A percentile compares a stretch with the other conserved stretches of the same genome.
These are phyloP conservation scores for Puccinia coronata DNA, from an alignment of 1,284 basidiomycete genomes.

Conservation along the genomic window DNA sequence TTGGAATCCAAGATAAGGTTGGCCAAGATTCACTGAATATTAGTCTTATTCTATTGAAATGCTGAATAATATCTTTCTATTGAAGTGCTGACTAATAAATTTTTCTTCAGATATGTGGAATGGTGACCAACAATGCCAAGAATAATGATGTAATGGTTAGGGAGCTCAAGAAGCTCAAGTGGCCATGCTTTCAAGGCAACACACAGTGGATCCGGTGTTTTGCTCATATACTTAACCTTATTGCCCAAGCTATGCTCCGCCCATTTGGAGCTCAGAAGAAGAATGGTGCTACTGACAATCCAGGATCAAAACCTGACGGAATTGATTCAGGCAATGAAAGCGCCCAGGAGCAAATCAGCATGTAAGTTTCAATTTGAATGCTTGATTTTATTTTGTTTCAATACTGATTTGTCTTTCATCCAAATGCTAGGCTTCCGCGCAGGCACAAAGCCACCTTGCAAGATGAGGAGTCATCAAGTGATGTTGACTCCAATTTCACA, in stretches of 20 bases:
- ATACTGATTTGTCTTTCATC: too few relatives aligned
- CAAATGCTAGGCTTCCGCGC: too few relatives aligned
- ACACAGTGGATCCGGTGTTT: conserved; percentile 2
- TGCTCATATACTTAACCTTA: background rate
- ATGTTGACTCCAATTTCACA: too few relatives aligned
- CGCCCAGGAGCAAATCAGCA: background rate
- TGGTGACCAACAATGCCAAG: background rate
- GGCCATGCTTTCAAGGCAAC: background rate
- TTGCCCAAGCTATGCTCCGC: too few relatives aligned
- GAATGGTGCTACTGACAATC: background rate
- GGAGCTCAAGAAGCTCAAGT: background rate
- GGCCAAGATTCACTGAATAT: too few relatives aligned
- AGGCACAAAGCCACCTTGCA: too few relatives aligned
- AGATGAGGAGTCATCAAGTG: too few relatives aligned
- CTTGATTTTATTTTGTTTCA: background rate
- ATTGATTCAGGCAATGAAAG: background rate
- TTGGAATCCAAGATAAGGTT: background rate
- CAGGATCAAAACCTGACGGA: background rate
- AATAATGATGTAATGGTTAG: background rate
- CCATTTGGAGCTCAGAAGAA: background rate
- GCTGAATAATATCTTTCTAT: too few relatives aligned
- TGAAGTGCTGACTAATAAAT: too few relatives aligned
- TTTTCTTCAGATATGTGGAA: conserved; percentile 10
- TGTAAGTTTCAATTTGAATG: background rate
- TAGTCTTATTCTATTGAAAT: too few relatives aligned